A percentile compares a stretch with the other conserved stretches of the same genome.
Evolutionary conservation across 768 basidiomycete genomes (phyloP).

Genomic region (Pleurotus sapidus): DNA sequence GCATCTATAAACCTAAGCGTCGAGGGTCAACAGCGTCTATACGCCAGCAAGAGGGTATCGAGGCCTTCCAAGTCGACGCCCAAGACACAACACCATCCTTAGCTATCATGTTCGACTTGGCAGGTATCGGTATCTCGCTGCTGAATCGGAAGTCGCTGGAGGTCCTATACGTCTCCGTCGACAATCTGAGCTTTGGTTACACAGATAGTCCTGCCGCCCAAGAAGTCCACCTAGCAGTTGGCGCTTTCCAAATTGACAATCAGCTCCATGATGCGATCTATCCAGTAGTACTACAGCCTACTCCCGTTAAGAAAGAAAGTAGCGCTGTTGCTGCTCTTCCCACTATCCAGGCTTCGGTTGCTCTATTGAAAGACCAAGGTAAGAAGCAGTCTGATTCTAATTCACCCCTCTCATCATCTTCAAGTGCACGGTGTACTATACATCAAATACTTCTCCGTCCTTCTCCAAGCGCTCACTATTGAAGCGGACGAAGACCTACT

Average conservation of each 20-base stretch:
- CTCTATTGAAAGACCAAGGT: slow-evolving; percentile 95
- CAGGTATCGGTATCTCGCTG: slow-evolving; percentile 90
- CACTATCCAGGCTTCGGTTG: slow-evolving; percentile 83
- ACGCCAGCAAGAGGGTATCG: slow-evolving; percentile 68
- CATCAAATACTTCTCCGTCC: slow-evolving; percentile 93
- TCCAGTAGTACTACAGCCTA: slow-evolving; percentile 94
- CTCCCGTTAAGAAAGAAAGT: slow-evolving; percentile 76
- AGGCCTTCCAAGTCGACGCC: slow-evolving; percentile 82
- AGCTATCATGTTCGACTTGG: slow-evolving; percentile 69
- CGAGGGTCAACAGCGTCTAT: slow-evolving; percentile 44
- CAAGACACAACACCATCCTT: slow-evolving; percentile 70
- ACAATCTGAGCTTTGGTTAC: slow-evolving; percentile 82
- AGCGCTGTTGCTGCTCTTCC: slow-evolving; percentile 80
- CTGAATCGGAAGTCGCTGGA: slow-evolving; percentile 86
- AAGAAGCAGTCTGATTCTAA: slow-evolving; percentile 9
- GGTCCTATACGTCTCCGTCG: slow-evolving; percentile 83
- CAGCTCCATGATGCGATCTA: slow-evolving; percentile 95
- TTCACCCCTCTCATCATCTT: slow-evolving; percentile 3
- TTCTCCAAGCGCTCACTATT: slow-evolving; percentile 91
- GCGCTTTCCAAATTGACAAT: slow-evolving; percentile 93
- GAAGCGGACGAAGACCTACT: slow-evolving; percentile 98
- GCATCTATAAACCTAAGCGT: slow-evolving; percentile 80
- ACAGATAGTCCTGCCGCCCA: slow-evolving; percentile 76
- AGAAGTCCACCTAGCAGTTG: slow-evolving; percentile 75
- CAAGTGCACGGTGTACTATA: slow-evolving; percentile 97